A percentile compares a stretch with the other conserved stretches of the same genome.
Evolutionary conservation across 495 filamentous ascomycete species (phyloP).

Genomic region (Apiosordaria backusii): DNA sequence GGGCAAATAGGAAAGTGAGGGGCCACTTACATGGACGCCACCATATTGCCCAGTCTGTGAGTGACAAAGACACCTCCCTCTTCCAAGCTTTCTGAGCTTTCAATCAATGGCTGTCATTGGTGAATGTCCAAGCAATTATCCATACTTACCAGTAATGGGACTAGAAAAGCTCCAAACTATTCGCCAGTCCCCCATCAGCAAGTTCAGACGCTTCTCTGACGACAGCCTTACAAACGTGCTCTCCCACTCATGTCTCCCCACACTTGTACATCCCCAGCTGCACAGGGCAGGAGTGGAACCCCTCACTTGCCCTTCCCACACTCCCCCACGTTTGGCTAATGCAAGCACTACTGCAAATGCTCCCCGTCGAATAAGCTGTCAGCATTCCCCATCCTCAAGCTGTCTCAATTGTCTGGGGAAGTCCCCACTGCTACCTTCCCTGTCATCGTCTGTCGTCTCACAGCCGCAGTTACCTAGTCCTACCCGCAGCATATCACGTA

Average conservation of each 20-base stretch:
- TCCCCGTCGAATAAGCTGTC: neutral
- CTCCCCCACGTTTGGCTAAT: constrained; percentile 41
- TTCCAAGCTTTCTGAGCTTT: neutral
- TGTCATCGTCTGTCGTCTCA: neutral
- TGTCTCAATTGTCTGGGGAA: neutral
- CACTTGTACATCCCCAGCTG: too few relatives aligned
- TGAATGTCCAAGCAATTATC: neutral
- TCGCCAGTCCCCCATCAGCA: neutral
- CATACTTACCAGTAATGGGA: neutral
- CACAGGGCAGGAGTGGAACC: neutral
- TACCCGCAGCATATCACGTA: neutral
- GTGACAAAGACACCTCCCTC: neutral
- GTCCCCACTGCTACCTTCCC: neutral
- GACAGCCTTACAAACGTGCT: too few relatives aligned
- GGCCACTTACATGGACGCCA: neutral
- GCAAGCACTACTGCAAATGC: constrained; percentile 26
- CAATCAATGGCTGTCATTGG: neutral
- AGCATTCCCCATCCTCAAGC: neutral
- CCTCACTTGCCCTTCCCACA: constrained; percentile 11
- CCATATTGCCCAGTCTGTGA: neutral
- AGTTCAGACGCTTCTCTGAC: neutral
- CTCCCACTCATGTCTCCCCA: neutral
- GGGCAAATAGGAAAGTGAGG: neutral
- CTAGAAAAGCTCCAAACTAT: neutral
- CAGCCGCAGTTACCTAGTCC: too few relatives aligned